Conservation (phyloP, 306 rosid species). For the Corylus avellana region DNA sequence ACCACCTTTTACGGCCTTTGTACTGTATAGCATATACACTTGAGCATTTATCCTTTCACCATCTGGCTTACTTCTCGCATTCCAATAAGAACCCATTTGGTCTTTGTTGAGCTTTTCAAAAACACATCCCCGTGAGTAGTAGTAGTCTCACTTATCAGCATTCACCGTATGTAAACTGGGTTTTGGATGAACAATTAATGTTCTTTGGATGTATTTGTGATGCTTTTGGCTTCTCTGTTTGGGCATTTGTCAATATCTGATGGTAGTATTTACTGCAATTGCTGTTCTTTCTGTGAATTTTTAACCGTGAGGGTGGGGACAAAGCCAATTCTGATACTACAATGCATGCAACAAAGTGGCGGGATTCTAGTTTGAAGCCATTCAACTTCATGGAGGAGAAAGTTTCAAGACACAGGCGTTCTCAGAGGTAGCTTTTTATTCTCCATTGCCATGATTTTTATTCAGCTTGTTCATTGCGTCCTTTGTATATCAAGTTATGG, state of each 20-base stretch:
- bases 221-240: conserved; percentile 24
- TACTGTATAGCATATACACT: conserved; percentile 34
- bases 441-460: neutral
- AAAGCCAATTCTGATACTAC: conserved; percentile 38
- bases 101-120: conserved; percentile 38
- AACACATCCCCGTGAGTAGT: conserved; percentile 44
- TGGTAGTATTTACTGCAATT: conserved; percentile 45
- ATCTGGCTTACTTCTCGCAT: conserved; percentile 25
- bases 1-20: conserved; percentile 35
- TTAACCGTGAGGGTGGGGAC: conserved; percentile 40
- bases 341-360: conserved; percentile 56
- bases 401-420: conserved; percentile 58
- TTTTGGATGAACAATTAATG: conserved; percentile 49
- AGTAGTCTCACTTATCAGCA: conserved; percentile 52
- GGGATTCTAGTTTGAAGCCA: conserved; percentile 46
- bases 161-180: neutral
- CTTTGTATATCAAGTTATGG: neutral
- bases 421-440: conserved; percentile 33
- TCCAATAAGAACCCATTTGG: conserved; percentile 29
- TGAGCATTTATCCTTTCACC: conserved; percentile 22
- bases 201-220: conserved; percentile 49
- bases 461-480: neutral
- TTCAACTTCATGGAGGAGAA: conserved; percentile 60
- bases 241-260: conserved; percentile 52
- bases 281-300: conserved; percentile 59